Conservation (phyloP, 2,329 filamentous ascomycete genomes). For the Aspergillus calidoustus region DNA sequence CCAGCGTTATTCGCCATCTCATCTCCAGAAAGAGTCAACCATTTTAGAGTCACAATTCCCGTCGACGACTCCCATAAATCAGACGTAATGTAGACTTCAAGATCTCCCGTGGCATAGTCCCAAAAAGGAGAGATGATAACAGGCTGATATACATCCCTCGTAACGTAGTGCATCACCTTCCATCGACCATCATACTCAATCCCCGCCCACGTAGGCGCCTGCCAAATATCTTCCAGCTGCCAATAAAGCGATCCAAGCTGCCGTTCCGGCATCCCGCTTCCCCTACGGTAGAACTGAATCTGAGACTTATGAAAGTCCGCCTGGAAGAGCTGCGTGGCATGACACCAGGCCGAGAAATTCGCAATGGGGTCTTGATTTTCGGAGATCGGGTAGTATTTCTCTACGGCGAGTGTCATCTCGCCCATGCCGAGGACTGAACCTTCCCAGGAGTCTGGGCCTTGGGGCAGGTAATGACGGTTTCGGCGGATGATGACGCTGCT, state of each 20-base stretch:
- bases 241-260: conserved; percentile 67
- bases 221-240: conserved; percentile 70
- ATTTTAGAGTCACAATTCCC: conserved; percentile 55
- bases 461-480: conserved; percentile 64
- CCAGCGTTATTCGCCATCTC: conserved; percentile 43
- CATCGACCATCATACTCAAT: conserved; percentile 67
- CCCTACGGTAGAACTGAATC: conserved; percentile 65
- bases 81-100: conserved; percentile 61
- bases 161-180: conserved; percentile 65
- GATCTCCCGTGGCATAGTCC: conserved; percentile 54
- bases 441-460: conserved; percentile 50
- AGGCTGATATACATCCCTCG: conserved; percentile 61
- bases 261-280: conserved; percentile 60
- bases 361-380: conserved; percentile 57
- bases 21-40: conserved; percentile 57
- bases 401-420: conserved; percentile 63
- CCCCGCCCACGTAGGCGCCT: conserved; percentile 66
- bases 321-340: conserved; percentile 67
- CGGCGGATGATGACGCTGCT: conserved; percentile 59
- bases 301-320: conserved; percentile 65
- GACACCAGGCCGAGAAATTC: conserved; percentile 67
- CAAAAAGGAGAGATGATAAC: conserved; percentile 65
- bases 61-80: conserved; percentile 59
- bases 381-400: conserved; percentile 62
- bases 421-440: conserved; percentile 43